Conservation (phyloP, 2,329 filamentous ascomycete genomes). For the Gyromitra esculenta region DNA sequence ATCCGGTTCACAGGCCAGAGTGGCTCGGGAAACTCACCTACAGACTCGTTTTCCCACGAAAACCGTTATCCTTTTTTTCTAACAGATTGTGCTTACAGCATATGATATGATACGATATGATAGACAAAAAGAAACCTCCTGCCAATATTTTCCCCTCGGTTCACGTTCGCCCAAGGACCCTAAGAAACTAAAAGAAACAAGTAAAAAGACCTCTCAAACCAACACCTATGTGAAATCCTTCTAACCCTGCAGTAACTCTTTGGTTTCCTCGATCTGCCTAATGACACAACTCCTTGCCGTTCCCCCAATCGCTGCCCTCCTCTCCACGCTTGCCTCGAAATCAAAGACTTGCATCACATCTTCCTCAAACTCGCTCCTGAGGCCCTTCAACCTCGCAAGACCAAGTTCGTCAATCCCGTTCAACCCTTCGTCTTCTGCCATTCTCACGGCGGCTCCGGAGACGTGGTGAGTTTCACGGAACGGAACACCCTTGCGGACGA, state of each 20-base stretch:
- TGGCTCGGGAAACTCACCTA: no score
- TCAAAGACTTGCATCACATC: conserved; percentile 78
- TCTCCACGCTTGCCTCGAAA: conserved; percentile 84
- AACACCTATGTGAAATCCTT: background rate
- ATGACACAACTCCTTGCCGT: conserved; percentile 76
- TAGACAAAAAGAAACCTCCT: background rate
- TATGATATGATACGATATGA: background rate
- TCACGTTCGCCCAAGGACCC: background rate
- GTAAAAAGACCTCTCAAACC: background rate
- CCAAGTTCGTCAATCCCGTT: conserved; percentile 76
- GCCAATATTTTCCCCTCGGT: background rate
- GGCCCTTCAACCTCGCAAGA: conserved; percentile 72
- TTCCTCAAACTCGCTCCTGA: conserved; percentile 75
- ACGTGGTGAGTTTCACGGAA: conserved; percentile 86
- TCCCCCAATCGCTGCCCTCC: conserved; percentile 78
- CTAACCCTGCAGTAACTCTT: conserved; percentile 25
- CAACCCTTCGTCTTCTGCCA: conserved; percentile 71
- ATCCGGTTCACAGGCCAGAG: no score
- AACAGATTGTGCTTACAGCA: background rate
- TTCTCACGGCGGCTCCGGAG: conserved; percentile 75
- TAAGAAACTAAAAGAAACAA: conserved; percentile 7
- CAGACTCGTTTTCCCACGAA: background rate
- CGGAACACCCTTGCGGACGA: conserved; percentile 74
- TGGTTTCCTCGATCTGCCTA: conserved; percentile 69
- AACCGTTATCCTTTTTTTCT: background rate